Percentiles rank a stretch among this genome's conserved stretches.
These are phyloP conservation scores for Cruciata laevipes DNA, from an alignment of 257 asterid species.

Conservation along the genomic window DNA sequence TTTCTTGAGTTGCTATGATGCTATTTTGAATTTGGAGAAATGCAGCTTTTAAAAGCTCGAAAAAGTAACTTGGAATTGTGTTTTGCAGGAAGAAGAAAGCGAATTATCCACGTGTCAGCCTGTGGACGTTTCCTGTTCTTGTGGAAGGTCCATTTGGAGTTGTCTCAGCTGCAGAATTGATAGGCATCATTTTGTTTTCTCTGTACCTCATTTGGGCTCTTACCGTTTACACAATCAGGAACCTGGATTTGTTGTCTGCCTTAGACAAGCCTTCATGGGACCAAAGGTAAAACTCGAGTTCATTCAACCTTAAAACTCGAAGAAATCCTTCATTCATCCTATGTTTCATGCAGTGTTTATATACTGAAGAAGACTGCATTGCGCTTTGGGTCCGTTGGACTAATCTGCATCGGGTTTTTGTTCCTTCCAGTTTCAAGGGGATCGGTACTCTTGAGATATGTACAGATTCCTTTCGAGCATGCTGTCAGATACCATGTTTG, in stretches of 20 bases:
- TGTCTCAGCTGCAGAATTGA: constrained; percentile 76
- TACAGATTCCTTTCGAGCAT: constrained; percentile 84
- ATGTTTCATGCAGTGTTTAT: constrained; percentile 6
- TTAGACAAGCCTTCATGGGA: constrained; percentile 26
- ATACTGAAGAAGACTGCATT: constrained; percentile 56
- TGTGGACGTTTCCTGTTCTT: constrained; percentile 80
- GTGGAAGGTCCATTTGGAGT: constrained; percentile 90
- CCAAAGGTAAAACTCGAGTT: constrained; percentile 30
- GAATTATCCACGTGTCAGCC: constrained; percentile 36
- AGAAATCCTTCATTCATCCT: neutral
- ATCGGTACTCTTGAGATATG: constrained; percentile 61
- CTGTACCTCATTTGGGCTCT: constrained; percentile 57
- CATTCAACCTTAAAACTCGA: neutral
- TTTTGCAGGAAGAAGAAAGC: constrained; percentile 29
- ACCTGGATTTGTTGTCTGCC: constrained; percentile 22
- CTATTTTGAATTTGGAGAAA: neutral
- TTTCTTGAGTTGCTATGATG: neutral
- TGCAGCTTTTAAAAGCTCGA: neutral
- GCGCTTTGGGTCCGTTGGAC: constrained; percentile 59
- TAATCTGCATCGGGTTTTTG: constrained; percentile 57
- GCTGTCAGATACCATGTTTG: constrained; percentile 86
- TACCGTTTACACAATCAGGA: constrained; percentile 31
- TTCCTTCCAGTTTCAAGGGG: constrained; percentile 76
- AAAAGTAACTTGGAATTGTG: neutral
- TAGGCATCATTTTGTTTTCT: constrained; percentile 49